Evolutionary conservation across 176 grass and related monocot species (phyloP).

Genomic region (Avena atlantica): DNA sequence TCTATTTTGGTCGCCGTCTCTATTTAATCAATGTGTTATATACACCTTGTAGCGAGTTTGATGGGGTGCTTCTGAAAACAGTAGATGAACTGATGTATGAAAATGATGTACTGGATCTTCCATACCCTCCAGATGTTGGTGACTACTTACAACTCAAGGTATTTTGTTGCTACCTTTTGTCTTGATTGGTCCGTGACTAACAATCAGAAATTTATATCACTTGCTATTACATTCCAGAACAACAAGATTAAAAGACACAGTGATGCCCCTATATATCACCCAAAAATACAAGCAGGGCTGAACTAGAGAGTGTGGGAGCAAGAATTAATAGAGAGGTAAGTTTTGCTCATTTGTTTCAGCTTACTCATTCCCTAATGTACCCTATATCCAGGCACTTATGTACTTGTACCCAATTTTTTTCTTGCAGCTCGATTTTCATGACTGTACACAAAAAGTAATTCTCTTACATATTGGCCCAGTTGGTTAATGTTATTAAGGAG

Average conservation of each 20-base stretch:
- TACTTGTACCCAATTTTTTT: neutral
- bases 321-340: neutral
- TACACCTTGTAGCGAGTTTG: slow-evolving; percentile 4
- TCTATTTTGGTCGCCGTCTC: neutral
- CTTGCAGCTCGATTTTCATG: neutral
- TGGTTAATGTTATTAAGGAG: neutral
- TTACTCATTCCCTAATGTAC: neutral
- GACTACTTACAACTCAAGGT: neutral
- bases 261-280: neutral
- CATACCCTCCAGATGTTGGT: neutral
- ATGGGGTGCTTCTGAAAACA: neutral
- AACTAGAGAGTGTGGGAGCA: neutral
- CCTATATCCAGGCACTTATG: neutral
- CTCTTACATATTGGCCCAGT: neutral
- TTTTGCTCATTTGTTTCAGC: neutral
- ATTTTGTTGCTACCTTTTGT: neutral
- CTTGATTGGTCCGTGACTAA: neutral
- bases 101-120: slow-evolving; percentile 17
- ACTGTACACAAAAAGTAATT: neutral
- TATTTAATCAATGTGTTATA: neutral
- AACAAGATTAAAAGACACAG: neutral
- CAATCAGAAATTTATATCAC: neutral
- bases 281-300: too few species aligned
- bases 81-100: slow-evolving; percentile 16
- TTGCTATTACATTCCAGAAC: neutral